phyloP scores from a whole-genome alignment of 805 yeast genomes.

The Ogataea ramenticola region DNA sequence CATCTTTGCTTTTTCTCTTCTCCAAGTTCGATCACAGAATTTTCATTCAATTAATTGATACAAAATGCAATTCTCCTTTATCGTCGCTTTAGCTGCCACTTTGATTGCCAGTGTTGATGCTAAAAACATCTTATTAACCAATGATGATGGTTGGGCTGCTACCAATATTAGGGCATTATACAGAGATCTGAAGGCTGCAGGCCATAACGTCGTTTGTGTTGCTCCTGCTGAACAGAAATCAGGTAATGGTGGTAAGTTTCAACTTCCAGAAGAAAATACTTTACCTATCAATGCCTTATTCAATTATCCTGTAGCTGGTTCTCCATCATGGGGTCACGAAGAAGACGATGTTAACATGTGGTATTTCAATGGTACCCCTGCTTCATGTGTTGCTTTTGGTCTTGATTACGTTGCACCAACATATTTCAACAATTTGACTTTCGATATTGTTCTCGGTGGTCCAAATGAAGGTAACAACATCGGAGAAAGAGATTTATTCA shows the following conservation, averaged over 20 bases:
- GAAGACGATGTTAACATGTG: slow-evolving; percentile 30
- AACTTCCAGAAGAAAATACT: slow-evolving; percentile 29
- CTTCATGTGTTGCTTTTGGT: slow-evolving; percentile 39
- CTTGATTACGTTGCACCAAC: slow-evolving; percentile 36
- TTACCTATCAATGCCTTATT: slow-evolving; percentile 39
- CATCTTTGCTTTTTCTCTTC: background rate
- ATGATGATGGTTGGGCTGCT: slow-evolving; percentile 49
- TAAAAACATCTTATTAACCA: slow-evolving; percentile 37
- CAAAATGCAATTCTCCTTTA: background rate
- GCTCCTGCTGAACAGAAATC: slow-evolving; percentile 43
- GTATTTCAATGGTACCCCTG: slow-evolving; percentile 49
- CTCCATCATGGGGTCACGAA: slow-evolving; percentile 46
- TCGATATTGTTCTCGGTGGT: slow-evolving; percentile 41
- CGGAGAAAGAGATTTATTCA: slow-evolving; percentile 31
- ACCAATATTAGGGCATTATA: slow-evolving; percentile 47
- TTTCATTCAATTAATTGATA: background rate
- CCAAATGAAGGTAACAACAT: slow-evolving; percentile 42
- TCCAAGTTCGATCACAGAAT: background rate
- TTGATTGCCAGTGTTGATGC: slow-evolving; percentile 8
- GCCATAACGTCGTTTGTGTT: slow-evolving; percentile 37
- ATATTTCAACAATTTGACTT: slow-evolving; percentile 30
- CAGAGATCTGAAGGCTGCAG: slow-evolving; percentile 33
- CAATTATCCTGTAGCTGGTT: slow-evolving; percentile 35
- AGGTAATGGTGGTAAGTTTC: slow-evolving; percentile 46
- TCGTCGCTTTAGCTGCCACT: slow-evolving; percentile 1